phyloP scores from a whole-genome alignment of 345 rosid species.

The Rhodamnia argentea region DNA sequence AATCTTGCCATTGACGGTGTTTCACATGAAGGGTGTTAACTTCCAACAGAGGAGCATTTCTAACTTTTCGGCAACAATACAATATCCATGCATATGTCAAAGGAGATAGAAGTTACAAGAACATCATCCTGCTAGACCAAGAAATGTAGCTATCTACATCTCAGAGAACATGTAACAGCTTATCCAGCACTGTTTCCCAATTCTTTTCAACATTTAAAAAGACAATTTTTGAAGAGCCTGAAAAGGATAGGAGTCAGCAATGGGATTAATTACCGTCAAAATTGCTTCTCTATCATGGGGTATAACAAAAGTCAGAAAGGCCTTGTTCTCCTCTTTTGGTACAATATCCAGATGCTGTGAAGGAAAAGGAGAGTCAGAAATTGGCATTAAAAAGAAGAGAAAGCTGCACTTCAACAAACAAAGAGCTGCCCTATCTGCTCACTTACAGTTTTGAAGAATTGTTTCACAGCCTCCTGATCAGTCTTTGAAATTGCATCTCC shows the following conservation, averaged over 20 bases:
- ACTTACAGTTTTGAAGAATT: constrained; percentile 68
- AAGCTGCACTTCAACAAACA: not conserved
- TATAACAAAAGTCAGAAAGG: constrained; percentile 77
- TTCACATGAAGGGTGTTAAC: not conserved
- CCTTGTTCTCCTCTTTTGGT: constrained; percentile 65
- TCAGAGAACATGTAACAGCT: not conserved
- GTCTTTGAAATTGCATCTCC: constrained; percentile 17
- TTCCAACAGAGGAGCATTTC: not conserved
- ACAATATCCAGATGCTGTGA: constrained; percentile 53
- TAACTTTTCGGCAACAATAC: not conserved
- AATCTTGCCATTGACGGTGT: not conserved
- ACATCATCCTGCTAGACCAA: not conserved
- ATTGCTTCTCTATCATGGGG: constrained; percentile 74
- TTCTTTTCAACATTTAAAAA: not conserved
- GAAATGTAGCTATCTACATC: not conserved
- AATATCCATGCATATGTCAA: not conserved
- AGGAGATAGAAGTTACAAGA: not conserved
- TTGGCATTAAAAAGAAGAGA: not conserved
- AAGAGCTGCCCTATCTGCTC: not conserved
- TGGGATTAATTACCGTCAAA: constrained; percentile 39
- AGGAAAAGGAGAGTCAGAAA: not conserved
- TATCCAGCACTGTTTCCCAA: not conserved
- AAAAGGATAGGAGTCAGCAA: not conserved
- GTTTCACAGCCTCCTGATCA: constrained; percentile 49
- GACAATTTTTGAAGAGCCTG: not conserved